Base-by-base conservation (phyloP, 2,329 filamentous ascomycete species). In the Colletotrichum sp. region DNA sequence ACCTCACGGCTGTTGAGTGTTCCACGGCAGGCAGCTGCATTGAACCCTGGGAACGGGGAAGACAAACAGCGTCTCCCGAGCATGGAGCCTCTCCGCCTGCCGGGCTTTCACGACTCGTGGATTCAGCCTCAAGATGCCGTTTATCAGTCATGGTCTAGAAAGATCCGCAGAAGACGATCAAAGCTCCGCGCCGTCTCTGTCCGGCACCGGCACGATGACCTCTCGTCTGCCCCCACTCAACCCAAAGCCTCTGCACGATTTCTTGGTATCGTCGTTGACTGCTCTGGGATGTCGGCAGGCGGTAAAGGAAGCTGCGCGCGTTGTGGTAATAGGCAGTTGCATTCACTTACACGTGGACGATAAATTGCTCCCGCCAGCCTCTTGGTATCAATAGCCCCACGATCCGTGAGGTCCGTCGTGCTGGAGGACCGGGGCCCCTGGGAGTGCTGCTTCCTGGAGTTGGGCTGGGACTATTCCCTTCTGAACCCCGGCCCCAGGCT, bases 281-380 rank as follows among this genome's bases (percentile, higher is more conserved):
- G 55, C 12, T 13, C 39, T 59, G 52, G 6, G 6, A n/a, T 36
- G 13, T 15, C 59, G 55, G 39, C 24, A 72, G 43, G 60, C 60
- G 34, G 57, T 30, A 63, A 39, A 36, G 30, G 43, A 64, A 55
- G 34, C 32, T 63, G 70, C 70, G 52, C 61, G 52, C 55, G 32
- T n/a, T 24, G 39, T 32, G 69, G 34, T 28, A 59, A 39, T 6
- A 61, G 30, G 28, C 30, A 61, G 59, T 61, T 48, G 63, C 39
- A 43, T 68, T 72, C 32, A 57, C 69, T 67, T 59, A 72, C 63
- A 75, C 73, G 73, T 75, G 73, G 73, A 75, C 26, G 32, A 64
- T 32, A 59, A 68, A 75, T 75, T 68, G 34, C 34, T 64, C 43
- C 64, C 70, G 70, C 73, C 64, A 39, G 59, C n/a, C 21, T 67